phyloP scores from a whole-genome alignment of 2,329 filamentous ascomycete genomes.

The Coniella vitis region DNA sequence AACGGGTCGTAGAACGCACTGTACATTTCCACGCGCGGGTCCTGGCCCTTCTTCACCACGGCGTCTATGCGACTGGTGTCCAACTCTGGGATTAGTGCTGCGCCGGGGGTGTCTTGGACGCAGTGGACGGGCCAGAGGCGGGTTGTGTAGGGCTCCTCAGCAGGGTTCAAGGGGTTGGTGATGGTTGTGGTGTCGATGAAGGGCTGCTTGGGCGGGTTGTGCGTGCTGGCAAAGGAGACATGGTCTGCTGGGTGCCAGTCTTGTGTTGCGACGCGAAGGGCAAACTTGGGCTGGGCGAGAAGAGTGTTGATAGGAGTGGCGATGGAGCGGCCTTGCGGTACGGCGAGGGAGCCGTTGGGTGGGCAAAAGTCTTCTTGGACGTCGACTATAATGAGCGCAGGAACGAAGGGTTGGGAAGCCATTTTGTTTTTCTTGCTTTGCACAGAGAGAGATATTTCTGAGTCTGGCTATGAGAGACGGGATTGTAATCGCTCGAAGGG shows the following conservation, averaged over 20 bases:
- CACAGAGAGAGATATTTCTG: not conserved
- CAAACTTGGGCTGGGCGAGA: slow-evolving; percentile 63
- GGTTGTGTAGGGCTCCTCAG: slow-evolving; percentile 53
- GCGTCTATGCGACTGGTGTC: slow-evolving; percentile 52
- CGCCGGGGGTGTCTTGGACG: slow-evolving; percentile 66
- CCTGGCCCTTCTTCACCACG: slow-evolving; percentile 71
- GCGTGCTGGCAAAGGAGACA: slow-evolving; percentile 83
- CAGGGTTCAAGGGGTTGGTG: slow-evolving; percentile 55
- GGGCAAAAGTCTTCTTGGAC: slow-evolving; percentile 94
- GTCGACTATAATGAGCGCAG: slow-evolving; percentile 68
- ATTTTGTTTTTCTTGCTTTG: too few species aligned
- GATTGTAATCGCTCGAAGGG: too few species aligned
- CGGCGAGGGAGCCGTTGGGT: slow-evolving; percentile 77
- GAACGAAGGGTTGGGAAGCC: slow-evolving; percentile 28
- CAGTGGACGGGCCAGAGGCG: slow-evolving; percentile 89
- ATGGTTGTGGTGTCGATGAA: slow-evolving; percentile 62
- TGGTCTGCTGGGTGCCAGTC: slow-evolving; percentile 84
- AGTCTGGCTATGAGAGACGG: too few species aligned
- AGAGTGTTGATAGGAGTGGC: slow-evolving; percentile 67
- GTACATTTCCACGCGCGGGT: slow-evolving; percentile 81
- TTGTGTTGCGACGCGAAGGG: slow-evolving; percentile 73
- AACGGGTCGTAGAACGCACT: slow-evolving; percentile 85
- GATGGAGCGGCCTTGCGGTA: slow-evolving; percentile 66
- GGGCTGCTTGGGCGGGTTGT: slow-evolving; percentile 53
- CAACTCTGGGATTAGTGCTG: slow-evolving; percentile 67